phyloP scores from a whole-genome alignment of 208 protist species.

The Leishmania aethiopica region DNA sequence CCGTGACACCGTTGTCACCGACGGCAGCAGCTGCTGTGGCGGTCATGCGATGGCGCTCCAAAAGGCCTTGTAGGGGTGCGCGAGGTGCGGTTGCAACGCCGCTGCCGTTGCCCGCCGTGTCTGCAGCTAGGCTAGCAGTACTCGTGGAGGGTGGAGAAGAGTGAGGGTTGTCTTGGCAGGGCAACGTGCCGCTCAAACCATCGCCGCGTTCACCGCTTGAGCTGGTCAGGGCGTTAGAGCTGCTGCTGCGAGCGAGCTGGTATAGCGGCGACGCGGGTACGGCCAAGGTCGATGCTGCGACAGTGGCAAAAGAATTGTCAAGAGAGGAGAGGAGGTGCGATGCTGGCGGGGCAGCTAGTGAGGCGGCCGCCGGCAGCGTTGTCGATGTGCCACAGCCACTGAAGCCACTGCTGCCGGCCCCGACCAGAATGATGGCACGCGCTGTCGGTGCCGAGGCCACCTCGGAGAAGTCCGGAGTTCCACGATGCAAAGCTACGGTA shows the following conservation, averaged over 20 bases:
- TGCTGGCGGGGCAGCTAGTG: not conserved
- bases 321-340: constrained; percentile 31
- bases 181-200: not conserved
- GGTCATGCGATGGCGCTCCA: not conserved
- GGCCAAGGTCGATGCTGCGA: constrained; percentile 10
- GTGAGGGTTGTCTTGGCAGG: not conserved
- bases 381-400: not conserved
- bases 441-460: not conserved
- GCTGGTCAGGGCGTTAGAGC: constrained; percentile 8
- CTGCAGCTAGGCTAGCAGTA: not conserved
- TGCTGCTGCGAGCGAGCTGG: constrained; percentile 27
- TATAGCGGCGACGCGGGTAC: constrained; percentile 29
- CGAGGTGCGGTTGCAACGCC: not conserved
- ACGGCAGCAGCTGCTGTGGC: not conserved
- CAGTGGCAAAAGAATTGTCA: constrained; percentile 21
- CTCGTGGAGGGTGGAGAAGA: not conserved
- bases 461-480: not conserved
- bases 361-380: not conserved
- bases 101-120: not conserved
- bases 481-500: not conserved
- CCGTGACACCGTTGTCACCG: not conserved
- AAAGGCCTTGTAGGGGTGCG: not conserved
- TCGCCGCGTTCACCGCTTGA: not conserved
- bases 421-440: constrained; percentile 20
- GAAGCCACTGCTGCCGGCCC: constrained; percentile 7